Percentiles rank a stretch among this genome's conserved stretches.
These are phyloP conservation scores for Pseudotulostoma volvatum DNA, from an alignment of 495 filamentous ascomycete genomes.

Conservation along the genomic window DNA sequence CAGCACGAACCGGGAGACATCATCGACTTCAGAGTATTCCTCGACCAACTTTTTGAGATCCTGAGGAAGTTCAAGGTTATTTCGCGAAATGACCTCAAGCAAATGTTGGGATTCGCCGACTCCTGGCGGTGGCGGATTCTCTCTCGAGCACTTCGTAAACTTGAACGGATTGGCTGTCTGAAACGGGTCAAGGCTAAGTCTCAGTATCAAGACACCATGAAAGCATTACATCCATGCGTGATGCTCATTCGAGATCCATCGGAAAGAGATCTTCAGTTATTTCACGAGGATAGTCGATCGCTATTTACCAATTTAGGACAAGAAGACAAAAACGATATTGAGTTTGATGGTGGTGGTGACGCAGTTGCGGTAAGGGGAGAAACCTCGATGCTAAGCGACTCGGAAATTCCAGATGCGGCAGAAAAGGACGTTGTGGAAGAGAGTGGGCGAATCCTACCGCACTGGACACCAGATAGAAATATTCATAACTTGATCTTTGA, in stretches of 20 bases:
- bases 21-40: conserved; percentile 30
- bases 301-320: conserved; percentile 19
- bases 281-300: conserved; percentile 25
- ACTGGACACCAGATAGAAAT: conserved; percentile 38
- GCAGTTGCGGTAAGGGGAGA: conserved; percentile 13
- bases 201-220: conserved; percentile 17
- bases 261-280: conserved; percentile 43
- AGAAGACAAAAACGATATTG: conserved; percentile 19
- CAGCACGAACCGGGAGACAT: conserved; percentile 6
- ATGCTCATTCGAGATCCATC: conserved; percentile 61
- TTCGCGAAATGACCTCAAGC: conserved; percentile 44
- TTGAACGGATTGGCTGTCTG: conserved; percentile 51
- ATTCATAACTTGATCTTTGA: conserved; percentile 40
- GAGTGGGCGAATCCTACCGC: conserved; percentile 24
- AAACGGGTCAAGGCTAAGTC: conserved; percentile 49
- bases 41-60: conserved; percentile 28
- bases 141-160: conserved; percentile 48
- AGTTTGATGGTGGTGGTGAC: conserved; percentile 25
- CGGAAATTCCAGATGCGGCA: conserved; percentile 3
- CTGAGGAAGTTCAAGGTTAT: conserved; percentile 31
- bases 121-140: conserved; percentile 50
- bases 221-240: conserved; percentile 39
- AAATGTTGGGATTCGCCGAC: conserved; percentile 40
- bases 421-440: conserved; percentile 18
- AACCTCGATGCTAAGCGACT: conserved; percentile 7